Evolutionary conservation across 1,284 basidiomycete species (phyloP).

Genomic region (Afroboletus lepidellus): DNA sequence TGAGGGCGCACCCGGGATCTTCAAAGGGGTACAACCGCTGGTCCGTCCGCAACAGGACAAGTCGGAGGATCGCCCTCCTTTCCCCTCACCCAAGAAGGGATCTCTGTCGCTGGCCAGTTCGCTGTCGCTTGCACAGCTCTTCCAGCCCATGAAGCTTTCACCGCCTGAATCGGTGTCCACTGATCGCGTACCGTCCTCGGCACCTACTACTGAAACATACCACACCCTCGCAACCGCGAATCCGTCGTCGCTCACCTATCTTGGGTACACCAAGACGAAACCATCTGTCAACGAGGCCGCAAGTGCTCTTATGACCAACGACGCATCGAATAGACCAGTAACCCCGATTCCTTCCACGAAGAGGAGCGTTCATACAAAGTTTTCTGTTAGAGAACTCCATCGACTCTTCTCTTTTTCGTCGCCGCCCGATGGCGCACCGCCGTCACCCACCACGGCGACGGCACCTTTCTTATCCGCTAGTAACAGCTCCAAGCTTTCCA

Average conservation of each 20-base stretch:
- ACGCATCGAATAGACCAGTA: constrained; percentile 10
- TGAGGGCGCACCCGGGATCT: constrained; percentile 28
- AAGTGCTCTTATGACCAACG: constrained; percentile 21
- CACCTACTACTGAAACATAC: constrained; percentile 3
- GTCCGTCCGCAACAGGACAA: constrained; percentile 15
- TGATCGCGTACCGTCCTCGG: constrained; percentile 3
- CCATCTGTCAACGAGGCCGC: constrained; percentile 7
- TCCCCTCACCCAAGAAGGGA: constrained; percentile 7
- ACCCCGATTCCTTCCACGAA: constrained; percentile 18
- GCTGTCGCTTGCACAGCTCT: constrained; percentile 28
- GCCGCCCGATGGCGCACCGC: constrained; percentile 23
- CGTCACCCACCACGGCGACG: constrained; percentile 1
- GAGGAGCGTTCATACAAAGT: constrained; percentile 17
- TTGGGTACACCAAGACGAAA: constrained; percentile 7
- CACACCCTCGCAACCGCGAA: constrained; percentile 1
- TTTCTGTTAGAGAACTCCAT: constrained; percentile 36
- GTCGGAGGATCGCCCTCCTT: constrained; percentile 3
- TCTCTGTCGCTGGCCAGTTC: constrained; percentile 23
- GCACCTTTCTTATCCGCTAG: not conserved
- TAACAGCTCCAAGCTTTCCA: constrained; percentile 5
- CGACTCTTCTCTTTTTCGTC: constrained; percentile 35
- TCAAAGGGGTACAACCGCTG: constrained; percentile 27
- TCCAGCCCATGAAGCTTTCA: constrained; percentile 19
- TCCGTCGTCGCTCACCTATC: constrained; percentile 9
- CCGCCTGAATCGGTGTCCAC: constrained; percentile 12